These are phyloP conservation scores for Anaeromyces robustus DNA, from an alignment of 192 early-diverging fungal species.

Conservation along the genomic window DNA sequence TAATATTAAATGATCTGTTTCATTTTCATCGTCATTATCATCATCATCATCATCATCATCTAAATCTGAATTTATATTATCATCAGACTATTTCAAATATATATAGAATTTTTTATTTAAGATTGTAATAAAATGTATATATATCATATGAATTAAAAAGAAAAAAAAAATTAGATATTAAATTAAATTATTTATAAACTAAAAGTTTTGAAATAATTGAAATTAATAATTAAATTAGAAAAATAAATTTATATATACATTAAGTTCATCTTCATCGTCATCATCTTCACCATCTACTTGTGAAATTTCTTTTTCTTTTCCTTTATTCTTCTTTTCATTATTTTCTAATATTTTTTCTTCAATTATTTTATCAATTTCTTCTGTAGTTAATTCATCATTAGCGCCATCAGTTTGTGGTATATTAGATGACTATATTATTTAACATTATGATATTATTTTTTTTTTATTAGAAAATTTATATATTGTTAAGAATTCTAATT, in stretches of 20 bases:
- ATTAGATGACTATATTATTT: neutral
- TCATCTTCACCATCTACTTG: slow-evolving; percentile 44
- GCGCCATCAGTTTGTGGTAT: slow-evolving; percentile 20
- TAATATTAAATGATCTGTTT: slow-evolving; percentile 54
- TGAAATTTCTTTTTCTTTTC: slow-evolving; percentile 17
- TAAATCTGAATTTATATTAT: slow-evolving; percentile 56
- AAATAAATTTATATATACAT: slow-evolving; percentile 4
- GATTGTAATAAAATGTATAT: no score
- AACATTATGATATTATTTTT: no score
- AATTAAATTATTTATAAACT: neutral
- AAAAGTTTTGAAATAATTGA: neutral
- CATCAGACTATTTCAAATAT: slow-evolving; percentile 18
- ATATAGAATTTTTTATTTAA: neutral
- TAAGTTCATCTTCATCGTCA: slow-evolving; percentile 7
- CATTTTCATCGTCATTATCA: slow-evolving; percentile 36
- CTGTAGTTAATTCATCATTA: slow-evolving; percentile 8
- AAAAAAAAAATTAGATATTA: no score
- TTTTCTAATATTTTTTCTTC: slow-evolving; percentile 6
- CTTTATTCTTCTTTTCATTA: slow-evolving; percentile 3
- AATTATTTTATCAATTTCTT: slow-evolving; percentile 5
- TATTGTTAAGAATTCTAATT: no score
- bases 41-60: slow-evolving; percentile 50
- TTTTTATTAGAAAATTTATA: no score
- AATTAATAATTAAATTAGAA: neutral
- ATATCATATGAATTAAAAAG: no score